Percentiles rank a stretch among this genome's conserved stretches.
Conservation (phyloP, 2,329 filamentous ascomycete species). For the Lasiodiplodia gonubiensis region DNA sequence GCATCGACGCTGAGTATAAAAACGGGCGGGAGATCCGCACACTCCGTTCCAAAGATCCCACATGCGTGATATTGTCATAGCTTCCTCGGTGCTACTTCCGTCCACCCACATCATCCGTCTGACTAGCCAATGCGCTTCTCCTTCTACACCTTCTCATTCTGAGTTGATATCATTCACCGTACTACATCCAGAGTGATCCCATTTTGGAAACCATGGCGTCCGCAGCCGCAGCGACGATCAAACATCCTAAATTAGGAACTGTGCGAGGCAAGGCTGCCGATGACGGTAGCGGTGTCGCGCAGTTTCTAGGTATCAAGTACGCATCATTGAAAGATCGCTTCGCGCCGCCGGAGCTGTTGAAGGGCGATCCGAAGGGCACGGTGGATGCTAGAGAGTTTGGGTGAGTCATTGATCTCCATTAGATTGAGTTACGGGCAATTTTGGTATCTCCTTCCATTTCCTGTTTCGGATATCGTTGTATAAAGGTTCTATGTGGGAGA, state of each 20-base stretch:
- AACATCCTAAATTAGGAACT: slow-evolving; percentile 35
- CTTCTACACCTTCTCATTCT: neutral
- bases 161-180: neutral
- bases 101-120: too few species aligned
- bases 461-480: neutral
- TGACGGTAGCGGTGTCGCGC: slow-evolving; percentile 36
- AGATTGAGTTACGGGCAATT: too few species aligned
- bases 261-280: slow-evolving; percentile 32
- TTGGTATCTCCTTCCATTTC: neutral
- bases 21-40: too few species aligned
- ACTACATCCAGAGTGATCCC: neutral
- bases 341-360: slow-evolving; percentile 40
- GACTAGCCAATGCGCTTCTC: too few species aligned
- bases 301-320: slow-evolving; percentile 49
- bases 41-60: too few species aligned
- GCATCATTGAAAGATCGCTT: slow-evolving; percentile 47
- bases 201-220: neutral
- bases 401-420: slow-evolving; percentile 33
- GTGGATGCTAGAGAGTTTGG: slow-evolving; percentile 46
- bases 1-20: too few species aligned
- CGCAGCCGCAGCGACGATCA: slow-evolving; percentile 27
- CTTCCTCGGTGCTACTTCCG: too few species aligned
- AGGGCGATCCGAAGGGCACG: slow-evolving; percentile 33
- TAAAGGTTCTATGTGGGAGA: neutral
- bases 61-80: too few species aligned